Base-by-base conservation (phyloP, 495 filamentous ascomycete species). In the Aspergillus haitiensis region DNA sequence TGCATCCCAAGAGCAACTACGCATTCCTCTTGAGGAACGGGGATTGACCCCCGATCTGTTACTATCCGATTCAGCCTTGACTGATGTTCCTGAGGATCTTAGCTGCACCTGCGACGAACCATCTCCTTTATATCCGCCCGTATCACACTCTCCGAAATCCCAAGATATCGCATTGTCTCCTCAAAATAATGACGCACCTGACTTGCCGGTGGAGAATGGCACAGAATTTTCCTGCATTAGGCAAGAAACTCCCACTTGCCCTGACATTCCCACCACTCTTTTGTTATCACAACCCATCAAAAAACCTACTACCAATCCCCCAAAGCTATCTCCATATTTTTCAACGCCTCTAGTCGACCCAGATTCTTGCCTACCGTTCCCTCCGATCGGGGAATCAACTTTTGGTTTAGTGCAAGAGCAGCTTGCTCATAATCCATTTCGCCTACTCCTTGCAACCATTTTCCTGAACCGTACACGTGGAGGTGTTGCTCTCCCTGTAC, bases 321-420 rank as follows among this genome's bases (percentile, higher is more conserved):
- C 65, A n/a, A 74, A 72, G 44, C 72, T 71, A 51, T 83, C 81
- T 0, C 80, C 72, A 16, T 83, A 80, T 62, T 83, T 83, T 58
- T 70, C 73, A 9, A 64, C 56, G 15, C 35, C 64, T 6, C 70
- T 77, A 8, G 72, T 70, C 6, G 80, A 81, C 15, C 79, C 78
- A 18, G 67, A 86, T 42, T 87, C 89, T 0, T 84, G 81, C 64
- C 82, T 89, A 10, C 87, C 87, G 7, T 89, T 93, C 58, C 90
- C 91, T 7, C 80, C 84, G 0, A 84, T 93, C 40, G 75, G 82
- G 27, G 73, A 81, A 1, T 68, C 78, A 0, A 62, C 66, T 31
- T 96, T 95, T 68, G 92, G 92, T 0, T 78, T 97, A 13, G 83
- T 95, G 37, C 92, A 97, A 74, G 92, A 96, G 74, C 81, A 86